Base-by-base conservation (phyloP, 805 yeast species). In the Wickerhamiella musiphila region DNA sequence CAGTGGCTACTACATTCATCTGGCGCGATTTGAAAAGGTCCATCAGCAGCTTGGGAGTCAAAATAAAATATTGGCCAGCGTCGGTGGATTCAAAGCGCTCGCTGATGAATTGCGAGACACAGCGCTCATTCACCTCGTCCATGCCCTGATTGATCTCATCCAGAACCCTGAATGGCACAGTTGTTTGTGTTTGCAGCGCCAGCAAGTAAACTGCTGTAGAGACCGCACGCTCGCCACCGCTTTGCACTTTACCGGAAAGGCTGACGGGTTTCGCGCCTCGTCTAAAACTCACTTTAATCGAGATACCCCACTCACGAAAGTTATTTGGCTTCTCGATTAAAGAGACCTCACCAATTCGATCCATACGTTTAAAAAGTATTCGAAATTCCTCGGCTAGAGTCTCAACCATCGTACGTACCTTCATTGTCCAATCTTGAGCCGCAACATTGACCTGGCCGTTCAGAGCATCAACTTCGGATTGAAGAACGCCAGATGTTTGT, bases 71-170 rank as follows among this genome's bases (percentile, higher is more conserved):
- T 48, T 90, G 98, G 2, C 92, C 71, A 39, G 63, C 7, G 18
- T 16, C 29, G 1, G 29, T 4, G 4, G 57, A 55, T 48, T 94
- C 79, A 0, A 95, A 86, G 29, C 77, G 73, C 34, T 77, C 72
- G 1, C 86, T 94, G 65, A 90, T 73, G 39, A 79, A 69, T 39
- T 69, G 67, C 50, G 86, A 94, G 2, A 90, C 84, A 57, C 70
- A 63, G 39, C 84, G 68, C 53, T 90, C 98, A 48, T 90, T 90
- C 38, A 69, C 69, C 9, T 92, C 78, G 56, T 90, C 99, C 96
- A 90, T 84, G 43, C 98, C 99, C 57, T 90, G 99, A 51, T 90
- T 90, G 40, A 90, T 92, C 60, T 90, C 99, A 56, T 90, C 99
- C 6, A 90, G 94, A 3, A 86, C 84, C 48, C 96, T 63, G 48